Conservation (phyloP, 805 yeast genomes). For the Debaryomyces hansenii region DNA sequence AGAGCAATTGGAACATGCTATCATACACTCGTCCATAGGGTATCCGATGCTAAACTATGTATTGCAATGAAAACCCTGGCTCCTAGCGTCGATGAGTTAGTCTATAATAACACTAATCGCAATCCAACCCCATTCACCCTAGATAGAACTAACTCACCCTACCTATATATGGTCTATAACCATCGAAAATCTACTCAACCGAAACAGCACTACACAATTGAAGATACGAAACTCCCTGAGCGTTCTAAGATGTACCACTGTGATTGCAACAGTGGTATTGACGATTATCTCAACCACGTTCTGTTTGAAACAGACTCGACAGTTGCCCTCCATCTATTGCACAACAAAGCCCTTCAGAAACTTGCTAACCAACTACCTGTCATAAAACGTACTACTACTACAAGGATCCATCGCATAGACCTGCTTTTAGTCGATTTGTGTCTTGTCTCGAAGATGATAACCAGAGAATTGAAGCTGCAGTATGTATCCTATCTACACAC, state of each 20-base stretch:
- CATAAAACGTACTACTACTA: neutral
- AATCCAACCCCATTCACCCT: too few relatives aligned
- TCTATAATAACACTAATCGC: too few relatives aligned
- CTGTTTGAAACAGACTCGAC: neutral
- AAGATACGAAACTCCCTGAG: too few relatives aligned
- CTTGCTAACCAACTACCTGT: neutral
- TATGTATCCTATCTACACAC: neutral
- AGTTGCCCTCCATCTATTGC: neutral
- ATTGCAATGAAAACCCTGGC: too few relatives aligned
- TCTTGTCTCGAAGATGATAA: neutral
- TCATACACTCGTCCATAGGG: too few relatives aligned
- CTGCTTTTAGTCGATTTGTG: constrained; percentile 1
- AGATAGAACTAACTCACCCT: too few relatives aligned
- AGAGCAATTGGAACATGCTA: too few relatives aligned
- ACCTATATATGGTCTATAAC: neutral
- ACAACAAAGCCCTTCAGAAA: neutral
- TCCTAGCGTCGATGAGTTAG: too few relatives aligned
- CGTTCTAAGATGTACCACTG: neutral
- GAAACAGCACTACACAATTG: neutral
- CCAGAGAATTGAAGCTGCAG: neutral
- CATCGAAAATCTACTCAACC: neutral
- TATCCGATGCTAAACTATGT: too few relatives aligned
- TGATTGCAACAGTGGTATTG: neutral
- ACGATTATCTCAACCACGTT: neutral
- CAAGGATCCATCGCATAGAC: neutral